Conservation (phyloP, 352 stramenopile genomes). For the Pythium plurisporium region DNA sequence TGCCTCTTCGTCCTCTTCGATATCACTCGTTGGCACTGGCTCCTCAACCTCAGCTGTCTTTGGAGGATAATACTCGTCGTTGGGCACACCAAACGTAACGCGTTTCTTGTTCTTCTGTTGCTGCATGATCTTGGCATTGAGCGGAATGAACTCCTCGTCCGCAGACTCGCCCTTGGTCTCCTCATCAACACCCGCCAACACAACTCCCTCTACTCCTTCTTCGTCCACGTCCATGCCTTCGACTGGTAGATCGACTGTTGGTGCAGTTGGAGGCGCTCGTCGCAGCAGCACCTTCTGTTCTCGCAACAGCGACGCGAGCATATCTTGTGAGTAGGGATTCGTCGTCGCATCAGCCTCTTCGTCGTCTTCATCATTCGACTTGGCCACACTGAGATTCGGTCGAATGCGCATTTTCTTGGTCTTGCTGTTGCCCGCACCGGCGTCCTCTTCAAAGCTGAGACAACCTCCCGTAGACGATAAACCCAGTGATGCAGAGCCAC, state of each 20-base stretch:
- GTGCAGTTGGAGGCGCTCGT: background rate
- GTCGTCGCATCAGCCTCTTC: background rate
- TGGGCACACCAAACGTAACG: conserved; percentile 59
- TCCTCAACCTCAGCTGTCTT: conserved; percentile 48
- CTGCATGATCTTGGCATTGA: conserved; percentile 44
- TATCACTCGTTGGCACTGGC: conserved; percentile 18
- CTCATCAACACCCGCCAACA: conserved; percentile 18
- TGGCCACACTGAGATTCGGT: conserved; percentile 37
- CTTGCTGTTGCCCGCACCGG: conserved; percentile 17
- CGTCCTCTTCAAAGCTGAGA: conserved; percentile 56
- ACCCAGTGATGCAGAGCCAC: background rate
- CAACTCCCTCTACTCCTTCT: conserved; percentile 1
- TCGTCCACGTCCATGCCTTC: conserved; percentile 6
- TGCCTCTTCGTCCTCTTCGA: conserved; percentile 32
- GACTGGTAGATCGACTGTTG: background rate
- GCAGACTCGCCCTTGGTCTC: conserved; percentile 29
- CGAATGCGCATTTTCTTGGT: conserved; percentile 62
- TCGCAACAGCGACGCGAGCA: conserved; percentile 46
- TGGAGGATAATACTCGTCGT: conserved; percentile 18
- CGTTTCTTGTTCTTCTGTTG: conserved; percentile 39
- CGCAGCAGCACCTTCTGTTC: conserved; percentile 64
- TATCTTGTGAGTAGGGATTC: conserved; percentile 49
- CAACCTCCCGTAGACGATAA: conserved; percentile 13
- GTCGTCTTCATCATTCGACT: conserved; percentile 22
- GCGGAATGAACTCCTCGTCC: conserved; percentile 58